These are phyloP conservation scores for Pleurotus ostreatus DNA, from an alignment of 768 basidiomycete genomes.

Conservation along the genomic window DNA sequence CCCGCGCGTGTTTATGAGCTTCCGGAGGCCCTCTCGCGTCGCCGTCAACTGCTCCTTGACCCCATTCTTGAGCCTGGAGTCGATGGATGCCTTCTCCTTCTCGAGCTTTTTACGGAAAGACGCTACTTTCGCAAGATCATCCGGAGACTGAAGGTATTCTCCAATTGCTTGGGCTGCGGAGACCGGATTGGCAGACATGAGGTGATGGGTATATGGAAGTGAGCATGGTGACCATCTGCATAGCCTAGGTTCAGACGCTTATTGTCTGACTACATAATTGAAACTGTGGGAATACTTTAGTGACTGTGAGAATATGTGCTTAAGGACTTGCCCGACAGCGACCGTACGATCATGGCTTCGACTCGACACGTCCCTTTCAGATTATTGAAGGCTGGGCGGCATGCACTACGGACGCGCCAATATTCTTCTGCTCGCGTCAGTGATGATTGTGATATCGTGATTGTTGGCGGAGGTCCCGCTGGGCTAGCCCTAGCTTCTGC, in stretches of 20 bases:
- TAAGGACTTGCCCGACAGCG: not conserved
- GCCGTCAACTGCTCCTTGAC: constrained; percentile 92
- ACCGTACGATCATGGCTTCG: not conserved
- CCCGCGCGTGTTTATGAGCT: constrained; percentile 69
- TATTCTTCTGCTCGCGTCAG: constrained; percentile 7
- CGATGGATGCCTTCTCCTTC: constrained; percentile 94
- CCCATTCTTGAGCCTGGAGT: constrained; percentile 83
- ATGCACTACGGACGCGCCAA: not conserved
- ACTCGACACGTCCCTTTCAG: not conserved
- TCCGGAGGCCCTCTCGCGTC: constrained; percentile 83
- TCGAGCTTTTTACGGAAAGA: constrained; percentile 91
- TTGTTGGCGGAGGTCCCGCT: constrained; percentile 92
- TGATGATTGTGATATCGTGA: constrained; percentile 79
- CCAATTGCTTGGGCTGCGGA: constrained; percentile 84
- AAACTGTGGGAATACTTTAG: not conserved
- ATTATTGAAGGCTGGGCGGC: constrained; percentile 7
- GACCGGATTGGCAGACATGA: constrained; percentile 50
- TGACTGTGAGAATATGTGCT: not conserved
- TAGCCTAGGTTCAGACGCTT: not conserved
- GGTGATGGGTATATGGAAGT: constrained; percentile 1
- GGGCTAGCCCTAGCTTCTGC: constrained; percentile 89
- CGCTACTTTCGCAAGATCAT: constrained; percentile 86
- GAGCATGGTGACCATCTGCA: constrained; percentile 4
- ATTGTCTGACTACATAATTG: not conserved
- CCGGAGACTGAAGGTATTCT: constrained; percentile 89